Evolutionary conservation across 148 eudicot species (phyloP), one percentile per base, ranked within the genome.

Genomic region (Camellia japonica): DNA sequence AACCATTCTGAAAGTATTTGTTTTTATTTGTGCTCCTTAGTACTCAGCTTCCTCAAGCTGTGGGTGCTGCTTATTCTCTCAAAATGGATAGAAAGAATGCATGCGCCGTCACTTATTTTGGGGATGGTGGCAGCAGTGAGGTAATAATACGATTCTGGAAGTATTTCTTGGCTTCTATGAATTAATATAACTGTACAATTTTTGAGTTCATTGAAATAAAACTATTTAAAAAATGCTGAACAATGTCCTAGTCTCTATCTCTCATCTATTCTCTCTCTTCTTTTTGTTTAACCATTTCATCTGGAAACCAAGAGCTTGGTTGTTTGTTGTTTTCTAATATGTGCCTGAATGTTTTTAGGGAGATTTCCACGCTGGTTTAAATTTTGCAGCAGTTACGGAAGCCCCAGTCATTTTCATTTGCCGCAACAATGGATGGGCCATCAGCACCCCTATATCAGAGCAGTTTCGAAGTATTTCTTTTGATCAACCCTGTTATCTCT

Each of bases 381-480:
- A 95, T 74, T 95, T 95, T 80, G 99, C 97, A 6, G 99, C 99
- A 64, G 99, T 95, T 41, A 81, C 88, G 90, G 97, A 95, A 58
- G 99, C 87, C 10, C 99, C 99, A 0, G 85, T 93, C 41, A 88
- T 95, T 79, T 89, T 95, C 69, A 78, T 95, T 16, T 95, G 99
- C 83, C 93, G 99, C 58, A 95, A 95, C 89, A 95, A 95, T 87
- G 99, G 99, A 77, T 95, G 97, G 96, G 99, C 99, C 59, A 95
- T 95, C 64, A 95, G 99, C 83, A 95, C 99, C 65, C 97, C 99
- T 72, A 78, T 80, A 72, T 71, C 90, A 1, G 91, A 95, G 55
- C 99, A 95, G 83, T 92, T 92, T 72, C 89, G 99, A 90, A 95
- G 99, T 95, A 93, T n/a, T 58, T 46, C 63, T 67, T 7, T 16